Base-by-base conservation (phyloP, 352 stramenopile species). In the Globisporangium perplexum region DNA sequence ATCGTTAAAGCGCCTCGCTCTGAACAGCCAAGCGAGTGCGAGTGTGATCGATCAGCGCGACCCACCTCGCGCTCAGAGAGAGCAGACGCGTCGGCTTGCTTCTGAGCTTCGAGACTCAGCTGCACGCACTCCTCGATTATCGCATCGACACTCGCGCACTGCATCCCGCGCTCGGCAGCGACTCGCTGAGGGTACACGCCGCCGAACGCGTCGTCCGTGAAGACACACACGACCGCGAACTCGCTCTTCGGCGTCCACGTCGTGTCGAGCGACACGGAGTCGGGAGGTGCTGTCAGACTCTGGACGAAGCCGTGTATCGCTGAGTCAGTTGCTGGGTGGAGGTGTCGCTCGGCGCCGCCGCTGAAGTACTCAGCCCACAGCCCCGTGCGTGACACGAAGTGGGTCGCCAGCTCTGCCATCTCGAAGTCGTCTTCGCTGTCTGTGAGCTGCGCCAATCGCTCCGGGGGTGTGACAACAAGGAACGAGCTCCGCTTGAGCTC, bases 121-220 rank as follows among this genome's bases (percentile, higher is more conserved):
- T 74, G 76, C 3, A 88, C 51, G 28, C 73, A 78, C 30, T 86
- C 76, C 2, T 88, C 70, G 4, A 81, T 24, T 4, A 88, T 66
- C 14, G 60, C 23, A 8, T 88, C 77, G 5, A 85, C 28, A 18
- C 59, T 64, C 14, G 69, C 10, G 28, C 63, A 69, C 17, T 62
- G 38, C 28, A 88, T 42, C 11, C 63, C 41, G 15, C 78, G 69
- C 18, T 88, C 74, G 0, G 26, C 14, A 11, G 72, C 65, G 15
- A 86, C 44, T 23, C 61, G 60, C 22, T 50, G 60, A 7, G 63
- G 65, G 31, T 71, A 24, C 5, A 47, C 55, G 12, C 57, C 35
- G 0, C 62, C 64, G 24, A 11, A 49, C 28, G 50, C 65, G 38
- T 70, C 71, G 33, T 69, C 70, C 20, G 62, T 70, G 58, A 59